A percentile compares a stretch with the other conserved stretches of the same genome.
Evolutionary conservation across 2,329 filamentous ascomycete genomes (phyloP).

Genomic region (Alternaria tenuissima): DNA sequence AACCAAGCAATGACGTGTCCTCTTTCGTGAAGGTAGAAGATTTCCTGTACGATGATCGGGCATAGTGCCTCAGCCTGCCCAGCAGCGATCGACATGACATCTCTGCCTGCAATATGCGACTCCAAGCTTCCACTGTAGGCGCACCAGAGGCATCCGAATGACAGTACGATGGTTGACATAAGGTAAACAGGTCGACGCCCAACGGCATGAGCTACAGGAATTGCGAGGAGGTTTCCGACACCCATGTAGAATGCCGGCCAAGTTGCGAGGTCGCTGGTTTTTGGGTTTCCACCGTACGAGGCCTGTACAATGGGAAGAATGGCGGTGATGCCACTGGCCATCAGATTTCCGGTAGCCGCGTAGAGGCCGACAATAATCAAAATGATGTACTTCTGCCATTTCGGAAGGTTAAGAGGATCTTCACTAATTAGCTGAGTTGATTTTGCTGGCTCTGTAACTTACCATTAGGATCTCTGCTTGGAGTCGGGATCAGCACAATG

Average conservation of each 20-base stretch:
- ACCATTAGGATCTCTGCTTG: slow-evolving; percentile 21
- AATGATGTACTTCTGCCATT: slow-evolving; percentile 21
- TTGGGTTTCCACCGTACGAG: slow-evolving; percentile 13
- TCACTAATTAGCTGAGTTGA: not conserved
- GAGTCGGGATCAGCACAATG: slow-evolving; percentile 23
- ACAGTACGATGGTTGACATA: slow-evolving; percentile 15
- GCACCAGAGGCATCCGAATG: slow-evolving; percentile 12
- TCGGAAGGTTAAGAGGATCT: slow-evolving; percentile 19
- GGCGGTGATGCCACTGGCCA: slow-evolving; percentile 21
- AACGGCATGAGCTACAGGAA: slow-evolving; percentile 18
- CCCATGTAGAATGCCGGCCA: slow-evolving; percentile 25
- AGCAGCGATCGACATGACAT: slow-evolving; percentile 23
- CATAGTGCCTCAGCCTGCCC: slow-evolving; percentile 22
- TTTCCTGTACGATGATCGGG: slow-evolving; percentile 19
- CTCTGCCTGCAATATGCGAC: slow-evolving; percentile 20
- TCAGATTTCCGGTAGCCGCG: slow-evolving; percentile 17
- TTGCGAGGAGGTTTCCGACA: slow-evolving; percentile 18
- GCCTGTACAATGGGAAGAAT: slow-evolving; percentile 16
- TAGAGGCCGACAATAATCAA: slow-evolving; percentile 21
- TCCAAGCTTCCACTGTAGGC: slow-evolving; percentile 7
- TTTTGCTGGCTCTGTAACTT: not conserved
- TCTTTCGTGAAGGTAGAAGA: slow-evolving; percentile 20
- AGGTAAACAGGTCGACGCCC: slow-evolving; percentile 21
- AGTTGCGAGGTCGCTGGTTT: slow-evolving; percentile 16
- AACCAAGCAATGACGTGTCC: slow-evolving; percentile 21